Conservation (phyloP, 2,329 filamentous ascomycete genomes). For the Fusarium sacchari region DNA sequence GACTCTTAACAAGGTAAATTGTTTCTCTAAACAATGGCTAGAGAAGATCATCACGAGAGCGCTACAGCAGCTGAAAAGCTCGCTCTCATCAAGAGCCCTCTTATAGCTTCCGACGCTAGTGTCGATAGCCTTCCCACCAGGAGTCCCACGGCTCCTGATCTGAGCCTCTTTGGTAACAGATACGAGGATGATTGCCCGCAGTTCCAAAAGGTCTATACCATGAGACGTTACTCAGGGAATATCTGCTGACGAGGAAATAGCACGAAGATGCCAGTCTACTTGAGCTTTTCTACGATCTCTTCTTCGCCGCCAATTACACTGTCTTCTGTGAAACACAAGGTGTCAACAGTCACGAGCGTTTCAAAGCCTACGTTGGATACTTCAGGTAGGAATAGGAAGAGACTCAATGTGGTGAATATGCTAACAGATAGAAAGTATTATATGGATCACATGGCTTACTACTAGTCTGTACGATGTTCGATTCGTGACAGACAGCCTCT, state of each 20-base stretch:
- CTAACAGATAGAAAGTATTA: constrained; percentile 51
- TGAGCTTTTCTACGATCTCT: constrained; percentile 53
- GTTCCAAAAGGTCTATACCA: constrained; percentile 39
- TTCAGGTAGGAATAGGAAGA: constrained; percentile 42
- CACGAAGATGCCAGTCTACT: constrained; percentile 51
- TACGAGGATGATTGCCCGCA: constrained; percentile 37
- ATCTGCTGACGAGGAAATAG: constrained; percentile 21
- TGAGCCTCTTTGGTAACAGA: constrained; percentile 41
- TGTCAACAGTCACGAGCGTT: constrained; percentile 46
- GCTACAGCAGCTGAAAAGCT: constrained; percentile 41
- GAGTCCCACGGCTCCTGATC: constrained; percentile 16
- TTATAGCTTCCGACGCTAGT: constrained; percentile 33
- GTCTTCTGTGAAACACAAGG: constrained; percentile 59
- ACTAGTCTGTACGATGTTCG: constrained; percentile 73
- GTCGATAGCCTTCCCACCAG: constrained; percentile 3
- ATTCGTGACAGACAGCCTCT: constrained; percentile 71
- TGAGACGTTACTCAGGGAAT: fast-evolving
- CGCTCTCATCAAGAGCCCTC: constrained; percentile 47
- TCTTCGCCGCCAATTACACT: constrained; percentile 68
- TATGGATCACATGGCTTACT: constrained; percentile 77
- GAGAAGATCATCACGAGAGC: background rate
- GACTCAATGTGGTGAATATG: background rate
- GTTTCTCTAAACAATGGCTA: constrained; percentile 28
- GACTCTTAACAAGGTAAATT: background rate
- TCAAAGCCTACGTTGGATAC: constrained; percentile 51